Conservation (phyloP, 2,329 filamentous ascomycete species). For the Aspergillus costaricaensis region DNA sequence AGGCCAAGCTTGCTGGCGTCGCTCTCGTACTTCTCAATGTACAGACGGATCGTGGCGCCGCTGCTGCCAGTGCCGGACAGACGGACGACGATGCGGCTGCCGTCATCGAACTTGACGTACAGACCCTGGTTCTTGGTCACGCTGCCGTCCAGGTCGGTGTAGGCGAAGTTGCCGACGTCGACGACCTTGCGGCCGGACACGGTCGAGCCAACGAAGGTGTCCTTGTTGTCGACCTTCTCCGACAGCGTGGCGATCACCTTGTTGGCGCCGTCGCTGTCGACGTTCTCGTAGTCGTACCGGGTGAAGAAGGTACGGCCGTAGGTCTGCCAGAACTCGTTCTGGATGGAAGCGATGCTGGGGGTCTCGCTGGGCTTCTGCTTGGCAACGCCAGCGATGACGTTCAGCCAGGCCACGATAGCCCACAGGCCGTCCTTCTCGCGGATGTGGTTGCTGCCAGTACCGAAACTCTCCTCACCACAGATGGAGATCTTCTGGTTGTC, state of each 20-base stretch:
- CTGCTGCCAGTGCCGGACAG: conserved; percentile 93
- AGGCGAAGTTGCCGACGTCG: conserved; percentile 94
- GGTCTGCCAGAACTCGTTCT: conserved; percentile 93
- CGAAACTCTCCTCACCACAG: conserved; percentile 97
- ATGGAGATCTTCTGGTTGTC: conserved; percentile 96
- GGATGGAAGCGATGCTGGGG: conserved; percentile 92
- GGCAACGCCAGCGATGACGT: conserved; percentile 94
- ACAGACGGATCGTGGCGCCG: conserved; percentile 93
- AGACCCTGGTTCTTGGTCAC: conserved; percentile 95
- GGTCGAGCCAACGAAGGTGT: conserved; percentile 79
- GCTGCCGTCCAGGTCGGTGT: conserved; percentile 97
- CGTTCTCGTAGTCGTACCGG: conserved; percentile 96
- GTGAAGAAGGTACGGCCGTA: conserved; percentile 99
- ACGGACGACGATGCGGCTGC: conserved; percentile 91
- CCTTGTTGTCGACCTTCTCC: conserved; percentile 70
- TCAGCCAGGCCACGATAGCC: conserved; percentile 96
- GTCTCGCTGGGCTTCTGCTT: conserved; percentile 76
- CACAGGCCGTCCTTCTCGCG: conserved; percentile 98
- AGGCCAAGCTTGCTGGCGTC: conserved; percentile 75
- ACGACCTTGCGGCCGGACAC: conserved; percentile 80
- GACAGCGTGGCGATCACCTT: conserved; percentile 83
- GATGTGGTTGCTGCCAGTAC: conserved; percentile 97
- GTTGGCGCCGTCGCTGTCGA: conserved; percentile 85
- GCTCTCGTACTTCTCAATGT: conserved; percentile 91
- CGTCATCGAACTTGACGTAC: conserved; percentile 90